phyloP scores from a whole-genome alignment of 2,329 filamentous ascomycete genomes.

The Aspergillus piperis region DNA sequence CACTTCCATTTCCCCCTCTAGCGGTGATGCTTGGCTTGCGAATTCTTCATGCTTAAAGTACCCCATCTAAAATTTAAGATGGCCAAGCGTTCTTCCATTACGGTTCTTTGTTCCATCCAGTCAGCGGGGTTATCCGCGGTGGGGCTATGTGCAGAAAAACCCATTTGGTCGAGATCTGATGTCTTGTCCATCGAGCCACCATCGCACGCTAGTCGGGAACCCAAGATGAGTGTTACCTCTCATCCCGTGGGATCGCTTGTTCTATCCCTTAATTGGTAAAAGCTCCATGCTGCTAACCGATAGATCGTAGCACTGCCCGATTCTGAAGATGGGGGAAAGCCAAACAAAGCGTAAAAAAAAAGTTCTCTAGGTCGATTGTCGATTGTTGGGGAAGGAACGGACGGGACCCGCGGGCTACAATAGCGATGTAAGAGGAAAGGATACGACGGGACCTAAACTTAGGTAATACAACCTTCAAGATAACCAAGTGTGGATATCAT shows the following conservation, averaged over 20 bases:
- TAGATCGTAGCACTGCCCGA: neutral
- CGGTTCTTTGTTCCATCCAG: constrained; percentile 7
- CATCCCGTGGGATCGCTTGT: constrained; percentile 8
- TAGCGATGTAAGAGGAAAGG: neutral
- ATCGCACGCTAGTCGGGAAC: neutral
- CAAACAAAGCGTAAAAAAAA: neutral
- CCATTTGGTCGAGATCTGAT: constrained; percentile 1
- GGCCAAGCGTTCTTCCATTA: neutral
- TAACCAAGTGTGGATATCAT: no score
- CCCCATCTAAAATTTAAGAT: neutral
- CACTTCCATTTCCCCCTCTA: neutral
- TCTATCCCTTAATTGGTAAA: neutral
- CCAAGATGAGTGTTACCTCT: neutral
- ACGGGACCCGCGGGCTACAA: neutral
- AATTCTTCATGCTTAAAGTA: neutral
- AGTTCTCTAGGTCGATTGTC: neutral
- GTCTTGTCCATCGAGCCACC: neutral
- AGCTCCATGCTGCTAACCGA: constrained; percentile 1
- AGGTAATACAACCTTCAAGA: no score
- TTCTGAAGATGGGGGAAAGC: neutral
- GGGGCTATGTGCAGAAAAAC: neutral
- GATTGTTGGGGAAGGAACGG: neutral
- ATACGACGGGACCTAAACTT: neutral
- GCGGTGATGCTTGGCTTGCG: neutral
- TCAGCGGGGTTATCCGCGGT: constrained; percentile 8